phyloP scores from a whole-genome alignment of 2,329 filamentous ascomycete species.

The Aspergillus pseudoviridinutans region DNA sequence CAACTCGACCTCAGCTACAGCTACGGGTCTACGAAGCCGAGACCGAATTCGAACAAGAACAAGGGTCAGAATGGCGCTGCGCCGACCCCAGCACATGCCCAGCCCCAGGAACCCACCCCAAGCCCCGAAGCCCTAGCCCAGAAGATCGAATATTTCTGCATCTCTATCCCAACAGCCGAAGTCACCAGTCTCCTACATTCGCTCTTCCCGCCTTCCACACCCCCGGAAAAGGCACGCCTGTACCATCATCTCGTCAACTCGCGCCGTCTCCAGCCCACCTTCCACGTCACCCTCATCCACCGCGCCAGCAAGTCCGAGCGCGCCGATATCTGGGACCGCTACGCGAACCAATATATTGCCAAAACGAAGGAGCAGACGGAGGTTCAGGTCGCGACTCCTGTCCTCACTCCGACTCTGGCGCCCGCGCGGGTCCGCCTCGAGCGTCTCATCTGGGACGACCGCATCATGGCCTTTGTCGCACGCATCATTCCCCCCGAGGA shows the following conservation, averaged over 20 bases:
- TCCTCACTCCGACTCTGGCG: conserved; percentile 31
- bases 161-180: conserved; percentile 51
- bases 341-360: conserved; percentile 56
- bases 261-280: conserved; percentile 74
- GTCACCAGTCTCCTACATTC: conserved; percentile 61
- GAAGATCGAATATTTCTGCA: conserved; percentile 64
- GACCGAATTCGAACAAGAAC: conserved; percentile 39
- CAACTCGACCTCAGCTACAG: conserved; percentile 65
- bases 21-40: conserved; percentile 35
- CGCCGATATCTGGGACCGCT: conserved; percentile 71
- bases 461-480: conserved; percentile 88
- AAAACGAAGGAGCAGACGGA: conserved; percentile 27
- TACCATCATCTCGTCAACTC: conserved; percentile 71
- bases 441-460: conserved; percentile 73
- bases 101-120: conserved; percentile 16
- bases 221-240: conserved; percentile 58
- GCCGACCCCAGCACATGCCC: conserved; percentile 10
- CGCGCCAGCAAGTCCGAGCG: conserved; percentile 59
- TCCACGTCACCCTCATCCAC: conserved; percentile 94
- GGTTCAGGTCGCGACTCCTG: conserved; percentile 14
- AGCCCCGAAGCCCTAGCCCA: conserved; percentile 41
- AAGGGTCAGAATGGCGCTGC: conserved; percentile 15
- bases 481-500: conserved; percentile 50
- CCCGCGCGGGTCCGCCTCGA: conserved; percentile 52
- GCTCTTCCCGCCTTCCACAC: conserved; percentile 56